phyloP scores from a whole-genome alignment of 2,329 filamentous ascomycete genomes.

The Verticillium albo-atrum region DNA sequence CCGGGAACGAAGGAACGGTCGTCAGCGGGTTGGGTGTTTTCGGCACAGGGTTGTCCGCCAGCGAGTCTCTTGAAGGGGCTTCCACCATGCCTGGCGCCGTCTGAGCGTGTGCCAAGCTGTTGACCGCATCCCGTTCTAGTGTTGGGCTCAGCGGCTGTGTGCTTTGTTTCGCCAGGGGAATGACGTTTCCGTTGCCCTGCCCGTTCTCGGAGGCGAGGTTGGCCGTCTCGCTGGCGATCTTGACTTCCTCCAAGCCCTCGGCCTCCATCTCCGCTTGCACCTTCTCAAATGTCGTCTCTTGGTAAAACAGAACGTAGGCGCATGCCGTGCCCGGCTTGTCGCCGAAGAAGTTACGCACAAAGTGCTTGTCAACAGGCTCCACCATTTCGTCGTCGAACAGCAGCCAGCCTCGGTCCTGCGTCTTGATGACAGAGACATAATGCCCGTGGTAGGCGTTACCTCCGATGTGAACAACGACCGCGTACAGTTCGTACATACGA shows the following conservation, averaged over 20 bases:
- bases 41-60: neutral
- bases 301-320: conserved; percentile 96
- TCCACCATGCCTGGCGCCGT: conserved; percentile 50
- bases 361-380: conserved; percentile 94
- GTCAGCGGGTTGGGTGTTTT: neutral
- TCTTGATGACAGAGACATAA: conserved; percentile 97
- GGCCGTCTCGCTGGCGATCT: conserved; percentile 52
- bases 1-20: neutral
- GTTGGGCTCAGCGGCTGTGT: conserved; percentile 43
- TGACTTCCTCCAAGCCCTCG: conserved; percentile 64
- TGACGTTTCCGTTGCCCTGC: conserved; percentile 32
- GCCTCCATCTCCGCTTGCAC: conserved; percentile 75
- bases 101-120: conserved; percentile 55
- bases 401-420: conserved; percentile 90
- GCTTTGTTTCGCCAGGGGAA: conserved; percentile 43
- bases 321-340: conserved; percentile 88
- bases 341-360: conserved; percentile 95
- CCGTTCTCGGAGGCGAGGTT: conserved; percentile 46
- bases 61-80: neutral
- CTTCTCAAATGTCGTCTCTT: conserved; percentile 73
- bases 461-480: conserved; percentile 94
- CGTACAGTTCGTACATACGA: conserved; percentile 91
- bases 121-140: conserved; percentile 36
- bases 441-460: conserved; percentile 96
- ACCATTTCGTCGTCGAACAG: conserved; percentile 98